Percentiles rank a stretch among this genome's conserved stretches.
phyloP scores from a whole-genome alignment of 176 grass and related monocot genomes.

The Eleusine coracana region DNA sequence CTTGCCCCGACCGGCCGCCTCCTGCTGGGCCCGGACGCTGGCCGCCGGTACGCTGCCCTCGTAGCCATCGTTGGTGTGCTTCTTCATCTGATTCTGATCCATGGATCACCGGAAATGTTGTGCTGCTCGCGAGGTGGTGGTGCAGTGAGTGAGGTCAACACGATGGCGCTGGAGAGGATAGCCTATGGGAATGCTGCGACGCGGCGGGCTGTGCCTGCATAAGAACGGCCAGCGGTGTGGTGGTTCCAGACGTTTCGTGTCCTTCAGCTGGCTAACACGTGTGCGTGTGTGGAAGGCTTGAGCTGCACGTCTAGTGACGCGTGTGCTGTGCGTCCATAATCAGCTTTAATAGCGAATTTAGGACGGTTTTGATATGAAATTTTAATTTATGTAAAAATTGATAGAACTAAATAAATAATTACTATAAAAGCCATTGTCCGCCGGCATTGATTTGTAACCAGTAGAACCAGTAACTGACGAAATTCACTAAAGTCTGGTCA shows the following conservation, averaged over 20 bases:
- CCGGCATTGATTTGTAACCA: too few relatives aligned
- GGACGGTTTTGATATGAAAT: too few relatives aligned
- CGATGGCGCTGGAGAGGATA: neutral
- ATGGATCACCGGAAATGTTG: neutral
- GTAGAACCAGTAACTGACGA: too few relatives aligned
- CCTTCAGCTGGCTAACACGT: conserved; percentile 10
- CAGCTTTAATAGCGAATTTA: too few relatives aligned
- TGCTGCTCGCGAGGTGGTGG: neutral
- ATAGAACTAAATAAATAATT: too few relatives aligned
- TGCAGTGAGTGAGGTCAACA: neutral
- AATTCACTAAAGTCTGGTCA: too few relatives aligned
- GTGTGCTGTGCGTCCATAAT: neutral
- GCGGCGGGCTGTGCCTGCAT: neutral
- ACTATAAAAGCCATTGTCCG: too few relatives aligned
- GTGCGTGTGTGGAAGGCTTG: neutral
- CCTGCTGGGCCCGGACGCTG: neutral
- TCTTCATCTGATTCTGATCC: neutral
- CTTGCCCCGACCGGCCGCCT: neutral
- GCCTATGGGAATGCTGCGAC: neutral
- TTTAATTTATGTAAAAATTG: too few relatives aligned
- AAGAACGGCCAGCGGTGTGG: neutral
- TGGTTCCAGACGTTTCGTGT: conserved; percentile 17
- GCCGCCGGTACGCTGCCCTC: neutral
- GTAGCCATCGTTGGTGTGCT: neutral
- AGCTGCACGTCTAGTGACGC: neutral